Evolutionary conservation across 331 rosid species (phyloP).

Genomic region (Phaseolus coccineus): DNA sequence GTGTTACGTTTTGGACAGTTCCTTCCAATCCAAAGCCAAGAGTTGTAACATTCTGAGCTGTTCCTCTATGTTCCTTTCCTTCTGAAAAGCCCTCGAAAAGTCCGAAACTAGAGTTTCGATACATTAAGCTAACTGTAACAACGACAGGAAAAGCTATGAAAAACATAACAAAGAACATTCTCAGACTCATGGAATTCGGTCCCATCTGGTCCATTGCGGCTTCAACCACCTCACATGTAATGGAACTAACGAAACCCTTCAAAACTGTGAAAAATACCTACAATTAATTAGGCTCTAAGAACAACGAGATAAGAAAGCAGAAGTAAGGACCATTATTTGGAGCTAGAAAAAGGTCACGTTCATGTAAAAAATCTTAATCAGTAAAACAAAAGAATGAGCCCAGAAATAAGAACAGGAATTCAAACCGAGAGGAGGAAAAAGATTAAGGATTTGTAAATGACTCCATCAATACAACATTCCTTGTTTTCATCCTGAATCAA

Average conservation of each 20-base stretch:
- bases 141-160: conserved; percentile 48
- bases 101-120: conserved; percentile 40
- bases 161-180: conserved; percentile 41
- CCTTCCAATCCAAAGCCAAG: not conserved
- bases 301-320: no score
- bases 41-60: not conserved
- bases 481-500: not conserved
- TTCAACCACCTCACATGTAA: not conserved
- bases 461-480: not conserved
- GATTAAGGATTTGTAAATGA: not conserved
- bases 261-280: not conserved
- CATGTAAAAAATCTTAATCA: no score
- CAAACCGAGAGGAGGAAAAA: not conserved
- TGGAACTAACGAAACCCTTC: not conserved
- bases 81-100: conserved; percentile 39
- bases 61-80: not conserved
- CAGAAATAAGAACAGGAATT: not conserved
- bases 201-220: conserved; percentile 16
- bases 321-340: no score
- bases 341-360: no score
- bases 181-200: conserved; percentile 32
- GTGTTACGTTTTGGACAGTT: not conserved
- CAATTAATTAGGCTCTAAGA: not conserved
- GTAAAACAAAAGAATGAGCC: no score
- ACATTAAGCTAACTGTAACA: conserved; percentile 35